These are phyloP conservation scores for Ogataea polymorpha DNA, from an alignment of 805 yeast species.

Conservation along the genomic window DNA sequence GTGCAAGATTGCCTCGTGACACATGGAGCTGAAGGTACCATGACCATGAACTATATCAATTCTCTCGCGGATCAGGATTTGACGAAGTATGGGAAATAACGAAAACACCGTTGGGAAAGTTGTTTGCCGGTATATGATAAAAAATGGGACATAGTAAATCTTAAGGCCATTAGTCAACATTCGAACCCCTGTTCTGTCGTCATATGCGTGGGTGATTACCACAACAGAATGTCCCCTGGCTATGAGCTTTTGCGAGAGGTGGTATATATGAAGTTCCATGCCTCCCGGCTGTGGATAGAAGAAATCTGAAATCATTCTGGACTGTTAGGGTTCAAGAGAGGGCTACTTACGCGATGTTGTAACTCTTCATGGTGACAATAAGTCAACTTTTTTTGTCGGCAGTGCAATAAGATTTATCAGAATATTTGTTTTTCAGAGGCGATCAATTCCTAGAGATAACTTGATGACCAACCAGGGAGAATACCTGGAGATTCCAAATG, in stretches of 20 bases:
- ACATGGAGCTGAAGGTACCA: slow-evolving; percentile 80
- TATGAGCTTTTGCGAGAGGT: slow-evolving; percentile 78
- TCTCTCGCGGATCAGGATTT: slow-evolving; percentile 78
- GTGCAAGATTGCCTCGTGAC: slow-evolving; percentile 90
- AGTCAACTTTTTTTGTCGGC: slow-evolving; percentile 3
- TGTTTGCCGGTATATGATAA: slow-evolving; percentile 76
- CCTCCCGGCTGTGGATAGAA: slow-evolving; percentile 99
- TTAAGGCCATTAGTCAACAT: slow-evolving; percentile 85
- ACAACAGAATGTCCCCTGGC: slow-evolving; percentile 81
- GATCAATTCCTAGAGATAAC: background rate
- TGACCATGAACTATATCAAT: slow-evolving; percentile 94
- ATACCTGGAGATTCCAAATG: slow-evolving; percentile 10
- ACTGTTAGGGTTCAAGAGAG: slow-evolving; percentile 1
- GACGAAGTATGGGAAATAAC: slow-evolving; percentile 79
- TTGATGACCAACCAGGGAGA: slow-evolving; percentile 11
- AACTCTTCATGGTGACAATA: slow-evolving; percentile 18
- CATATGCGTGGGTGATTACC: slow-evolving; percentile 86
- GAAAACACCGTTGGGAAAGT: slow-evolving; percentile 88
- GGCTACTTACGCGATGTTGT: slow-evolving; percentile 30
- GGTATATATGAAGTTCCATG: slow-evolving; percentile 92
- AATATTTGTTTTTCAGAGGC: slow-evolving; percentile 1
- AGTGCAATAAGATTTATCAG: slow-evolving; percentile 3
- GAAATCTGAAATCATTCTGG: slow-evolving; percentile 84
- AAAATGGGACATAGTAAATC: slow-evolving; percentile 84
- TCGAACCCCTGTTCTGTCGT: slow-evolving; percentile 77